phyloP scores from a whole-genome alignment of 2,329 filamentous ascomycete genomes.

The Triangularia setosa region DNA sequence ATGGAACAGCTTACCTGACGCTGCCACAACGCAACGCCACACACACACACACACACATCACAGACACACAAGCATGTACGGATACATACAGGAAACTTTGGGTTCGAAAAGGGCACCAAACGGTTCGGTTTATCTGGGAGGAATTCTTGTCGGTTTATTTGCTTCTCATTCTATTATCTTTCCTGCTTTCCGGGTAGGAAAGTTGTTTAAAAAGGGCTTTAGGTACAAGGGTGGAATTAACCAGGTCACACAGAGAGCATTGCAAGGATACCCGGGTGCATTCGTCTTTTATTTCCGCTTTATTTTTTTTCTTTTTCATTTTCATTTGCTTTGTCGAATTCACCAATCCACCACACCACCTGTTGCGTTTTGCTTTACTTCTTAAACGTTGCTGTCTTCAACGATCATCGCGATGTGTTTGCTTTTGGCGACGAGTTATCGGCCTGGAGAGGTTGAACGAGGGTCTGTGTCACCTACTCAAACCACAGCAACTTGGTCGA shows the following conservation, averaged over 20 bases:
- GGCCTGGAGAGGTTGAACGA: neutral
- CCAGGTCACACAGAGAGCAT: neutral
- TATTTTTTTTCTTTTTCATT: neutral
- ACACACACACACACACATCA: neutral
- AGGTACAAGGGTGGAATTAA: neutral
- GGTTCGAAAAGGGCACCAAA: neutral
- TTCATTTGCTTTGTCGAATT: neutral
- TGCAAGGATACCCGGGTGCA: conserved; percentile 11
- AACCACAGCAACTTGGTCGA: neutral
- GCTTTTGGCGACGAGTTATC: neutral
- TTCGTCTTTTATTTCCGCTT: neutral
- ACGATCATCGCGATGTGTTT: neutral
- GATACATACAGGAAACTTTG: neutral
- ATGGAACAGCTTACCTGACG: neutral
- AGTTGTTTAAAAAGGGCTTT: neutral
- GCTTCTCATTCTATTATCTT: neutral
- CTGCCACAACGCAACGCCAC: neutral
- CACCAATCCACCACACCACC: neutral
- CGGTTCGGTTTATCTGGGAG: neutral
- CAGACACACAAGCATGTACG: neutral
- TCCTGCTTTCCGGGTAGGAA: neutral
- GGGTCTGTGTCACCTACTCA: neutral
- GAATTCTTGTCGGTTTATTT: neutral
- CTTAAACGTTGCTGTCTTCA: neutral
- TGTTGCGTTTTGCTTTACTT: neutral